Conservation (phyloP, 1,284 basidiomycete genomes). For the Schizophyllum commune region DNA sequence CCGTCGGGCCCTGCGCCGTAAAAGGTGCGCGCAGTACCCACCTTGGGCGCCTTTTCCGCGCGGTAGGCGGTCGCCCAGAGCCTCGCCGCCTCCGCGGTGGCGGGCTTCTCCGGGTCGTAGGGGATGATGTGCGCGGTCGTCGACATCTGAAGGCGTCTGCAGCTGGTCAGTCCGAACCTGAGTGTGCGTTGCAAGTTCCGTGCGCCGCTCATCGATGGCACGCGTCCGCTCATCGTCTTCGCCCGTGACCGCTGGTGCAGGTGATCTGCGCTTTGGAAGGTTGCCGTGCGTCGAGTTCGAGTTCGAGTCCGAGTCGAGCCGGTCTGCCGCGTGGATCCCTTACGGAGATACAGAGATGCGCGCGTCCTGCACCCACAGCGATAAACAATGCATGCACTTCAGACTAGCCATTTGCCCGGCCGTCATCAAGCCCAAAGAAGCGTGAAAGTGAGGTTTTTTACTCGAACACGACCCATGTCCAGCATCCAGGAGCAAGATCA, state of each 20-base stretch:
- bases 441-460: no score
- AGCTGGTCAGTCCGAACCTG: neutral
- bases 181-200: neutral
- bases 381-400: no score
- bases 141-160: conserved; percentile 10
- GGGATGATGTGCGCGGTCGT: conserved; percentile 14
- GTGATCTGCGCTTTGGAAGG: no score
- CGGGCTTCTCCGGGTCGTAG: conserved; percentile 12
- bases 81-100: conserved; percentile 9
- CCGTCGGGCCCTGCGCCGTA: conserved; percentile 34
- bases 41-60: conserved; percentile 45
- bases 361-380: no score
- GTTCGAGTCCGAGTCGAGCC: no score
- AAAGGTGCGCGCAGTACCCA: conserved; percentile 59
- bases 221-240: neutral
- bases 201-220: neutral
- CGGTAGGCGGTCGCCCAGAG: conserved; percentile 35
- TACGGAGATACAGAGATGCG: no score
- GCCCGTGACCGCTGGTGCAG: neutral
- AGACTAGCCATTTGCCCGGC: no score
- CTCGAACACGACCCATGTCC: no score
- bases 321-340: no score
- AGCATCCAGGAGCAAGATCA: no score
- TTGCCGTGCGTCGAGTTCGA: no score
- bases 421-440: no score